Base-by-base conservation (phyloP, 306 rosid species). In the Erythrophleum fordii region DNA sequence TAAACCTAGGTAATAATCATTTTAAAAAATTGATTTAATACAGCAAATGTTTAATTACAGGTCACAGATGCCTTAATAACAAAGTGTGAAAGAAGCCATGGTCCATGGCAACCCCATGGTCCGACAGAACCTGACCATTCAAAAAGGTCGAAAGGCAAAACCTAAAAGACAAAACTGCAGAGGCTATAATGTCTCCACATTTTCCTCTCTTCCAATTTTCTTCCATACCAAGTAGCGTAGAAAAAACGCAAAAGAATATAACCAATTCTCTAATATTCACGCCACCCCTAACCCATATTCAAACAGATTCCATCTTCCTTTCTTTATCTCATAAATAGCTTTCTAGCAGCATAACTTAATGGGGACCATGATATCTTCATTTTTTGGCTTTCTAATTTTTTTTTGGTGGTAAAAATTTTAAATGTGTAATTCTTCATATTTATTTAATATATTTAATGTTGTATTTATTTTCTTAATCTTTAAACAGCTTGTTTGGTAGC, bases 291-390 rank as follows among this genome's bases (percentile, higher is more conserved):
- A 35, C 7, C 12, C 53, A 35, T 74, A 67, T 86, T 83, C 85
- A 81, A 77, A 83, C 51, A 11, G 68, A 66, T 81, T 84, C 86
- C 83, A 59, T 74, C 78, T 34, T 39, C 53, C 42, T 39, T 70
- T 73, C 58, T 46, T 67, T 73, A n/a, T 60, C 61, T 53, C 69
- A 42, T 39, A 35, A 25, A 26, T 59, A 17, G 23, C 22, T 16
- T 46, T 46, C 52, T 16, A 58, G 17, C 58, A 42, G 7, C 45
- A n/a, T 5, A 14, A 35, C 28, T 10, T 20, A 16, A 48, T 51
- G 79, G 61, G n/a, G 79, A 20, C 56, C 83, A 64, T 34, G 20
- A 75, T 37, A 55, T 70, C 71, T 52, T 80, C 72, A 76, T 67
- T 83, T 83, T 46, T 61, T 14, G 10, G 13, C 4, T 61, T 2